phyloP scores from a whole-genome alignment of 2,329 filamentous ascomycete species.

The Ophiostoma ips region DNA sequence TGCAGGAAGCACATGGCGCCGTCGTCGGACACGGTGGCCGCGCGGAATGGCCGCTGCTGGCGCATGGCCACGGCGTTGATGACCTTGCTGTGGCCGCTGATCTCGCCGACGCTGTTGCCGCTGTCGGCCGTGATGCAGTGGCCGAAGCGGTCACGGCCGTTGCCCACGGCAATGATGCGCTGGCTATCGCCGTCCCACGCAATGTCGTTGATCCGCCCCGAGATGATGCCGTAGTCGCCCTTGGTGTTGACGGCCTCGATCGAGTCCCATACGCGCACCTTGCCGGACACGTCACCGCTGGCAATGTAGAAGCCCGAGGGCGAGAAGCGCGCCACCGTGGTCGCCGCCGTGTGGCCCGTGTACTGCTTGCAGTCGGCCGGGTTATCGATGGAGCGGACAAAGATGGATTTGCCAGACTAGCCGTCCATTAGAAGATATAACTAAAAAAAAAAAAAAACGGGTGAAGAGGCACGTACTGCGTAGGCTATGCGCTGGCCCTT shows the following conservation, averaged over 20 bases:
- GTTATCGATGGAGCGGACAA: slow-evolving; percentile 86
- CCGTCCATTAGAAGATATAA: neutral
- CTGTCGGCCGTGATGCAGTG: slow-evolving; percentile 92
- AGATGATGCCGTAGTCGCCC: slow-evolving; percentile 89
- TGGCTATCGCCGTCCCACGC: slow-evolving; percentile 97
- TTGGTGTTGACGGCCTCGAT: slow-evolving; percentile 75
- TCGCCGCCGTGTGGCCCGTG: slow-evolving; percentile 74
- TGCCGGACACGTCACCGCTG: slow-evolving; percentile 73
- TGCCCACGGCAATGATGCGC: slow-evolving; percentile 88
- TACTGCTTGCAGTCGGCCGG: slow-evolving; percentile 79
- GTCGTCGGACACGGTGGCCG: slow-evolving; percentile 84
- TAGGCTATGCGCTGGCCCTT: slow-evolving; percentile 91
- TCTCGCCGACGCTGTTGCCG: slow-evolving; percentile 90
- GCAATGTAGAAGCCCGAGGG: slow-evolving; percentile 92
- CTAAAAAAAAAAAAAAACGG: too few relatives aligned
- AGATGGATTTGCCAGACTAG: slow-evolving; percentile 91
- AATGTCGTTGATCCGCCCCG: slow-evolving; percentile 87
- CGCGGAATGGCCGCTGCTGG: slow-evolving; percentile 77
- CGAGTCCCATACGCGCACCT: slow-evolving; percentile 85
- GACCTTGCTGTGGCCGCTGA: slow-evolving; percentile 77
- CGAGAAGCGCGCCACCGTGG: slow-evolving; percentile 85
- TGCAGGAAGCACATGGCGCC: slow-evolving; percentile 83
- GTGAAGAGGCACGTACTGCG: slow-evolving; percentile 48
- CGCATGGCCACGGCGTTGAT: slow-evolving; percentile 87
- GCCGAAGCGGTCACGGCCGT: slow-evolving; percentile 85